Base-by-base conservation (phyloP, 2,329 filamentous ascomycete genomes). In the Fusarium armeniacum region DNA sequence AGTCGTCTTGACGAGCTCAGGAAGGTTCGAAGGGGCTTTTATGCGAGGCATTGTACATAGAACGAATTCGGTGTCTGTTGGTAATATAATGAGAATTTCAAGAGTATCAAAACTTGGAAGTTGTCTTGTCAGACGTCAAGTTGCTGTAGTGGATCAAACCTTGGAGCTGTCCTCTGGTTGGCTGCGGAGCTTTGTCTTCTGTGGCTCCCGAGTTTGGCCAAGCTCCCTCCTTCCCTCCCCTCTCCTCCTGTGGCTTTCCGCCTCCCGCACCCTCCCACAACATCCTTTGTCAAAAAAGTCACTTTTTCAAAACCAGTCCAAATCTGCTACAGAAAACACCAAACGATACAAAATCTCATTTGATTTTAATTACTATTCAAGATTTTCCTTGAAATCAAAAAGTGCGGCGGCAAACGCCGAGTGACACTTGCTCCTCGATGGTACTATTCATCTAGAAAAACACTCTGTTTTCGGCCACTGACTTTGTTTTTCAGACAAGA, bases 1-100 rank as follows among this genome's bases (percentile, higher is more conserved):
- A 5, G 84, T 79, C 1, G 80, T 61, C 53, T 80, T 82, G 59
- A 89, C 85, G 16, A 89, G 82, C 4, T 81, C 80, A 1, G 85
- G 85, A 1, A 89, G 82, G 60, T 84, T 83, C 4, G 76, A 61
- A 0, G 85, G 85, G 2, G 78, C 80, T 41, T 77, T 81, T 46
- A 82, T 70, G 6, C 78, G 78, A 30, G 78, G 65, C 81, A 85
- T 84, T 44, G 15, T 24, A 15, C 44, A 35, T 18, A 4, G 4
- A 24, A 8, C 12, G 20, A 22, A 15, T 20, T n/a, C 3, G 18
- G 15, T 10, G 8, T 13, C 20, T n/a, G 44, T 20, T 28, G 26
- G n/a, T 13, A 15, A 6, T 10, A 6, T 13, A 32, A 30, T 10
- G 7, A 20, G n/a, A 6, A 13, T 32, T 30, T 12, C 16, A 30